Conservation (phyloP, 2,329 filamentous ascomycete genomes). For the Orbilia quercus region DNA sequence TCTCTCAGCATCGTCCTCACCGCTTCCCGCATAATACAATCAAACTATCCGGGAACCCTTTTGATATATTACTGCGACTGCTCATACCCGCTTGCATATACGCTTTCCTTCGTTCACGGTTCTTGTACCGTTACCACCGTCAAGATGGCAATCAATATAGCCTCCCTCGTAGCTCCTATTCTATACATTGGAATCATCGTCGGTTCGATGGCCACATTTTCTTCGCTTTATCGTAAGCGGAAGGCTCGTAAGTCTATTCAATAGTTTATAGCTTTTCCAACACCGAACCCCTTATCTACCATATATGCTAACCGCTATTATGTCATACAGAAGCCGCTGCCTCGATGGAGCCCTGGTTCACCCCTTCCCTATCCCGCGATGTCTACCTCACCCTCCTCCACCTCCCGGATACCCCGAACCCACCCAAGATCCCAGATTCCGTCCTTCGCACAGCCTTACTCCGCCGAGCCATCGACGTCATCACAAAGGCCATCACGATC, state of each 20-base stretch:
- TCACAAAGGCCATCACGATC: constrained; percentile 88
- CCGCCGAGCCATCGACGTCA: constrained; percentile 89
- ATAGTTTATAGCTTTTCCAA: background rate
- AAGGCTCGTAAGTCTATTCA: constrained; percentile 75
- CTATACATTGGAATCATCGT: constrained; percentile 88
- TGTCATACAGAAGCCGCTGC: constrained; percentile 74
- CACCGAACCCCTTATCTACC: constrained; percentile 8
- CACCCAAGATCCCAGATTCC: constrained; percentile 76
- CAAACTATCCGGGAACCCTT: background rate
- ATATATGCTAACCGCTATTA: constrained; percentile 28
- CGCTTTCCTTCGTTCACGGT: constrained; percentile 1
- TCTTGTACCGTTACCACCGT: constrained; percentile 17
- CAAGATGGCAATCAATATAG: constrained; percentile 47
- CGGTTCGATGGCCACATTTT: constrained; percentile 91
- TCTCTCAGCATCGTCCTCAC: constrained; percentile 10
- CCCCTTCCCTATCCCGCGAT: constrained; percentile 87
- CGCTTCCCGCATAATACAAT: background rate
- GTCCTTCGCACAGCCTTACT: constrained; percentile 88
- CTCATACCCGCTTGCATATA: background rate
- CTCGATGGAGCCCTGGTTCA: constrained; percentile 93
- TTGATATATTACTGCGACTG: background rate
- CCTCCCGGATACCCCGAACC: constrained; percentile 70
- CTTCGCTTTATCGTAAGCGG: constrained; percentile 89
- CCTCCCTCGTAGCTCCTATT: constrained; percentile 69
- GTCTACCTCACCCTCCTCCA: constrained; percentile 94